Percentiles rank a stretch among this genome's conserved stretches.
Conservation (phyloP, 345 rosid genomes). For the Rhizophora apiculata region DNA sequence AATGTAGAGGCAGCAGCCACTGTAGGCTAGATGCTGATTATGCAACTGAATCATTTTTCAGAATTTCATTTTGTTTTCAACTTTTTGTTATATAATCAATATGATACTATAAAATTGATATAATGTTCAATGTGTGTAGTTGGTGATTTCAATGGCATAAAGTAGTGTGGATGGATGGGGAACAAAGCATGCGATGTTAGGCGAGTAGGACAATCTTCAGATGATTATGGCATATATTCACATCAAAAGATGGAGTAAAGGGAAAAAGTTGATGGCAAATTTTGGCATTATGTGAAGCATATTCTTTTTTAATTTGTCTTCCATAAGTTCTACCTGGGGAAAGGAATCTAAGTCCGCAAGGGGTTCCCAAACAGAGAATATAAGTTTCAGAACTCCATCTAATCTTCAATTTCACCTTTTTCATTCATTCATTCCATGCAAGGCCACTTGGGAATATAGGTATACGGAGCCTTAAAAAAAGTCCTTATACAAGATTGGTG, state of each 20-base stretch:
- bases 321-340: constrained; percentile 6
- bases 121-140: too few species aligned
- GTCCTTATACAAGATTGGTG: neutral
- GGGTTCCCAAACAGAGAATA: constrained; percentile 6
- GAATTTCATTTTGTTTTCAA: neutral
- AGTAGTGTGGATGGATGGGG: constrained; percentile 8
- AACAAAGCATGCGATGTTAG: neutral
- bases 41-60: neutral
- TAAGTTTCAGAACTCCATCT: constrained; percentile 7
- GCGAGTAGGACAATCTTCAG: neutral
- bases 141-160: neutral
- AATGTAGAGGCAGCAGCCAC: neutral
- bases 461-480: neutral
- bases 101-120: too few species aligned
- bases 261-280: neutral
- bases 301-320: neutral
- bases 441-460: neutral
- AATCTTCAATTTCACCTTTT: neutral
- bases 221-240: constrained; percentile 4
- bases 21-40: neutral
- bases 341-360: constrained; percentile 16
- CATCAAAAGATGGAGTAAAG: neutral
- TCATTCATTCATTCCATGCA: constrained; percentile 2
- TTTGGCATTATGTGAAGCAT: constrained; percentile 16
- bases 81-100: neutral